Percentiles rank a stretch among this genome's conserved stretches.
Conservation (phyloP, 768 basidiomycete genomes). For the Tulasnella sp. region DNA sequence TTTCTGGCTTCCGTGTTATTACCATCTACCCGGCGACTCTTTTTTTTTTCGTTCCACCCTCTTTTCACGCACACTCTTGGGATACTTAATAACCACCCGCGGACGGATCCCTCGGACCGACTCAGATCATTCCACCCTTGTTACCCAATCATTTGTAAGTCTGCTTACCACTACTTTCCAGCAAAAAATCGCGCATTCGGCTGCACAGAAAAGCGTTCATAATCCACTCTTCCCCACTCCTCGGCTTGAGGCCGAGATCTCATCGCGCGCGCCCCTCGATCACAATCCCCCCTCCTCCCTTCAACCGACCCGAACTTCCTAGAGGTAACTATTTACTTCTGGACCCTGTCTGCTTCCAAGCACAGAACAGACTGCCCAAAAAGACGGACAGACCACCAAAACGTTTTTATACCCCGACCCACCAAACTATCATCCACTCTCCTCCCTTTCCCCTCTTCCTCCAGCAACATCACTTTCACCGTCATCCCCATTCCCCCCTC, state of each 20-base stretch:
- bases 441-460: neutral
- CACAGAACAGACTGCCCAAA: neutral
- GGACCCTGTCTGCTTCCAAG: neutral
- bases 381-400: neutral
- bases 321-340: neutral
- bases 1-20: neutral
- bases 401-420: constrained; percentile 4
- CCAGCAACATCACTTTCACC: neutral
- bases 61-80: neutral
- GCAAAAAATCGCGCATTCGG: neutral
- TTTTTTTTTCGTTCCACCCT: neutral
- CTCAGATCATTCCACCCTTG: neutral
- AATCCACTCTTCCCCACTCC: neutral
- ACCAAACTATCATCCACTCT: neutral
- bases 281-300: neutral
- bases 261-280: neutral
- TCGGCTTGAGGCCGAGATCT: constrained; percentile 1
- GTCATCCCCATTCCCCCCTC: neutral
- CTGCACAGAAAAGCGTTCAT: neutral
- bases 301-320: neutral
- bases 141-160: neutral
- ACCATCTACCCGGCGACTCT: neutral
- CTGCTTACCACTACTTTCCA: neutral
- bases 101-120: neutral
- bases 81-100: neutral